These are phyloP conservation scores for Carpinus fangiana DNA, from an alignment of 306 rosid species.

Conservation along the genomic window DNA sequence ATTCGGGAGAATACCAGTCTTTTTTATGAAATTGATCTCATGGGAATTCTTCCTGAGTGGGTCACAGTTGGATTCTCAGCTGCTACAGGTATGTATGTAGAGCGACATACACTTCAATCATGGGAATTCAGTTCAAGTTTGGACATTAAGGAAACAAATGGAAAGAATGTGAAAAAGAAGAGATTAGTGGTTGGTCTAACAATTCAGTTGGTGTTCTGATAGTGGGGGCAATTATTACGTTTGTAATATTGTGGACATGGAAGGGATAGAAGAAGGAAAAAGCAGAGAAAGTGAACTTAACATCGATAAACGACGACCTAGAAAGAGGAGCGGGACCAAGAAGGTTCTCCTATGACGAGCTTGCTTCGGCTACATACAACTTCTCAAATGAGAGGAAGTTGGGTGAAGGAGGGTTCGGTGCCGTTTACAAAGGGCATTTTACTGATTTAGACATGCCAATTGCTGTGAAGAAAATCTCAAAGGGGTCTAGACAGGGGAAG, in stretches of 20 bases:
- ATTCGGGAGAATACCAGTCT: not conserved
- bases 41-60: slow-evolving; percentile 45
- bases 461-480: slow-evolving; percentile 44
- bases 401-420: slow-evolving; percentile 60
- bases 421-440: slow-evolving; percentile 45
- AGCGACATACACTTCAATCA: slow-evolving; percentile 23
- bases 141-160: not conserved
- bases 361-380: slow-evolving; percentile 35
- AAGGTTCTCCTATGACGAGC: slow-evolving; percentile 38
- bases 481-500: slow-evolving; percentile 34
- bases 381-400: slow-evolving; percentile 39
- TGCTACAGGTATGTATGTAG: slow-evolving; percentile 37
- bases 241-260: slow-evolving; percentile 8
- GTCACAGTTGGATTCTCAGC: slow-evolving; percentile 53
- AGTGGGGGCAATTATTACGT: slow-evolving; percentile 9
- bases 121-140: slow-evolving; percentile 37
- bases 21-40: slow-evolving; percentile 35
- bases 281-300: slow-evolving; percentile 13
- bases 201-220: slow-evolving; percentile 16
- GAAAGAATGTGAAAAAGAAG: not conserved
- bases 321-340: slow-evolving; percentile 54
- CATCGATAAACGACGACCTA: slow-evolving; percentile 30
- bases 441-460: slow-evolving; percentile 22
- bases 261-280: slow-evolving; percentile 21
- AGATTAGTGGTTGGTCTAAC: slow-evolving; percentile 15